These are phyloP conservation scores for Eucalyptus caleyi DNA, from an alignment of 345 rosid species.

Conservation along the genomic window DNA sequence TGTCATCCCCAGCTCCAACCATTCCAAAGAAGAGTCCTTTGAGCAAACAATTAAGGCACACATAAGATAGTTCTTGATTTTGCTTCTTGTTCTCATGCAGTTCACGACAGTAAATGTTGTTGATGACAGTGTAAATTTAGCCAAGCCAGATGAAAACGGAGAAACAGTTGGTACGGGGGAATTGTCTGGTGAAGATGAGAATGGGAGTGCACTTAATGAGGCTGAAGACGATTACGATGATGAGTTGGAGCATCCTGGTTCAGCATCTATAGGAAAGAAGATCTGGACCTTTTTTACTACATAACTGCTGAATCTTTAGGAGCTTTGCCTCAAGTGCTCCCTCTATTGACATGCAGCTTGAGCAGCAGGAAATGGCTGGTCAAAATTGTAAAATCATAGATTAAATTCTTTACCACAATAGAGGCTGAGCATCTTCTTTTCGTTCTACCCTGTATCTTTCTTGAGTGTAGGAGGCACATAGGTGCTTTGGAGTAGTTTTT, in stretches of 20 bases:
- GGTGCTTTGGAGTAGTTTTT: neutral
- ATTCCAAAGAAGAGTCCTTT: neutral
- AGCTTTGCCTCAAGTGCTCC: neutral
- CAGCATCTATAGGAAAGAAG: constrained; percentile 60
- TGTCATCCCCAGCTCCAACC: neutral
- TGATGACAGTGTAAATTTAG: constrained; percentile 13
- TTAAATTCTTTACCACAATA: neutral
- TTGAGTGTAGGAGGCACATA: neutral
- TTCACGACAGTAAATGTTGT: constrained; percentile 3
- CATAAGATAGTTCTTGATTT: neutral
- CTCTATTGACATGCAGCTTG: neutral
- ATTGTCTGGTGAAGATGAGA: constrained; percentile 27
- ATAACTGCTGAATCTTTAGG: neutral
- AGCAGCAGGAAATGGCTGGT: neutral
- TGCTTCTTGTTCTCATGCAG: constrained; percentile 7
- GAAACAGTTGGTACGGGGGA: constrained; percentile 24
- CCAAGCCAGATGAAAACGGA: constrained; percentile 19
- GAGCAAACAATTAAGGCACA: neutral
- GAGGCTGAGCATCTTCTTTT: neutral
- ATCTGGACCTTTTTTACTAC: constrained; percentile 75
- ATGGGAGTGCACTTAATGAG: constrained; percentile 26
- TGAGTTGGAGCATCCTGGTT: constrained; percentile 36
- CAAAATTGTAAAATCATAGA: neutral
- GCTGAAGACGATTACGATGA: constrained; percentile 28
- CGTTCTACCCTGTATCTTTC: neutral